These are phyloP conservation scores for Rubroboletus satanas DNA, from an alignment of 768 basidiomycete species.

Conservation along the genomic window DNA sequence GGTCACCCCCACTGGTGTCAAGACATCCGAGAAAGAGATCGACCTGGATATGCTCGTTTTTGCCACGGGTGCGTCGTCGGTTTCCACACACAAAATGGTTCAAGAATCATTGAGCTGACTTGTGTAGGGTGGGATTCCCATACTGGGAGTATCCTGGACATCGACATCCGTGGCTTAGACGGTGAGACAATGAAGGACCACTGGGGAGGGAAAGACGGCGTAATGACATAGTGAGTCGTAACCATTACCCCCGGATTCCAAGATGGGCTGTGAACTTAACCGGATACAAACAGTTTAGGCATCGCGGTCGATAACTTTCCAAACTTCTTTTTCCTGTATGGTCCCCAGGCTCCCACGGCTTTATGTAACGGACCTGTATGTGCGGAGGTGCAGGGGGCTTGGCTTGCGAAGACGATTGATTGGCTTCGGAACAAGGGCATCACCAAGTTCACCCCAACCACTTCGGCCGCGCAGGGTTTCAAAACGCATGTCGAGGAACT, in stretches of 20 bases:
- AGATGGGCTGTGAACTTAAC: background rate
- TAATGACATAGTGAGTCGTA: slow-evolving; percentile 5
- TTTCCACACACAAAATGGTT: background rate
- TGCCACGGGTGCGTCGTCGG: slow-evolving; percentile 1
- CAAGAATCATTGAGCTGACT: background rate
- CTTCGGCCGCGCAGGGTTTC: background rate
- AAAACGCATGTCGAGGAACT: slow-evolving; percentile 1
- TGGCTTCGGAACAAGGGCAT: background rate
- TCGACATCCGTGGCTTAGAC: slow-evolving; percentile 4
- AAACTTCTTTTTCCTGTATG: slow-evolving; percentile 5
- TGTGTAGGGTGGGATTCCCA: slow-evolving; percentile 6
- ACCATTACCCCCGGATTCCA: background rate
- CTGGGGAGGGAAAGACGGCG: slow-evolving; percentile 5
- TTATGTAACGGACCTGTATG: slow-evolving; percentile 4
- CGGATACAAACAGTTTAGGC: background rate
- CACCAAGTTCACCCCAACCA: slow-evolving; percentile 6
- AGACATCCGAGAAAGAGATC: background rate
- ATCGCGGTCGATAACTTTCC: slow-evolving; percentile 7
- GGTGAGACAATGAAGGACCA: slow-evolving; percentile 7
- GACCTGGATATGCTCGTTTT: slow-evolving; percentile 8
- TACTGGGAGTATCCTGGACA: background rate
- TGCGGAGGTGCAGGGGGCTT: slow-evolving; percentile 1
- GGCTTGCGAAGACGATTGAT: slow-evolving; percentile 4
- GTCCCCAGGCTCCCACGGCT: slow-evolving; percentile 8
- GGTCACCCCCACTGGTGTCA: slow-evolving; percentile 2